phyloP scores from a whole-genome alignment of 2,329 filamentous ascomycete species.

The Conoideocrella luteorostrata region DNA sequence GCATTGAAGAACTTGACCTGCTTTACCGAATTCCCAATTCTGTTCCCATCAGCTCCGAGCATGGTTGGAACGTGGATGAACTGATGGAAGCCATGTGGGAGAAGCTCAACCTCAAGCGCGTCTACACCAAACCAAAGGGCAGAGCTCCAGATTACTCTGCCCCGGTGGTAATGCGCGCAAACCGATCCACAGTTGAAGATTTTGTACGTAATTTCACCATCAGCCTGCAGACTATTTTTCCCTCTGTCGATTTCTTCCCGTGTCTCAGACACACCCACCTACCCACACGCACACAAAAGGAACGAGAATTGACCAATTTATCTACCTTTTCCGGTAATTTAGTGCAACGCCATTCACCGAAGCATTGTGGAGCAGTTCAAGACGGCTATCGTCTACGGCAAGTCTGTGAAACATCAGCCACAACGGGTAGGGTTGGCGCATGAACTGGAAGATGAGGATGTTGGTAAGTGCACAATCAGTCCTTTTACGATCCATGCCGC shows the following conservation, averaged over 20 bases:
- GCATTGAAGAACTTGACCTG: constrained; percentile 93
- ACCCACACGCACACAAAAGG: too few species aligned
- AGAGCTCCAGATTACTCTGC: constrained; percentile 85
- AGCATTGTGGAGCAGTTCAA: constrained; percentile 95
- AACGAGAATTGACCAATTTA: constrained; percentile 1
- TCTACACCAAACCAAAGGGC: constrained; percentile 98
- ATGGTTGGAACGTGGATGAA: constrained; percentile 97
- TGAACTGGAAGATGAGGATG: constrained; percentile 93
- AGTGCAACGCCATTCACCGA: constrained; percentile 97
- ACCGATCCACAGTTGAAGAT: constrained; percentile 85
- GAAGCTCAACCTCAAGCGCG: constrained; percentile 80
- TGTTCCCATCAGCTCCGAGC: constrained; percentile 93
- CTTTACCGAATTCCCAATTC: constrained; percentile 96
- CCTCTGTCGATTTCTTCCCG: background rate
- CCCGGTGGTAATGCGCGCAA: constrained; percentile 81
- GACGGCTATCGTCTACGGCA: constrained; percentile 90
- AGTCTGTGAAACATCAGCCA: constrained; percentile 97
- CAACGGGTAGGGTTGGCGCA: constrained; percentile 89
- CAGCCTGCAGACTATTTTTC: constrained; percentile 1
- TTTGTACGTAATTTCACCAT: constrained; percentile 61
- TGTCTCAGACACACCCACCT: background rate
- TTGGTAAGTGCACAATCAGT: constrained; percentile 57
- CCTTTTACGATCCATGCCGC: too few species aligned
- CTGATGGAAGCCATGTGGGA: constrained; percentile 98
- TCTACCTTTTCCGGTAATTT: constrained; percentile 27